Evolutionary conservation across 129 eudicot species (phyloP), one percentile per base, ranked within the genome.

Genomic region (Helianthus tuberosus): DNA sequence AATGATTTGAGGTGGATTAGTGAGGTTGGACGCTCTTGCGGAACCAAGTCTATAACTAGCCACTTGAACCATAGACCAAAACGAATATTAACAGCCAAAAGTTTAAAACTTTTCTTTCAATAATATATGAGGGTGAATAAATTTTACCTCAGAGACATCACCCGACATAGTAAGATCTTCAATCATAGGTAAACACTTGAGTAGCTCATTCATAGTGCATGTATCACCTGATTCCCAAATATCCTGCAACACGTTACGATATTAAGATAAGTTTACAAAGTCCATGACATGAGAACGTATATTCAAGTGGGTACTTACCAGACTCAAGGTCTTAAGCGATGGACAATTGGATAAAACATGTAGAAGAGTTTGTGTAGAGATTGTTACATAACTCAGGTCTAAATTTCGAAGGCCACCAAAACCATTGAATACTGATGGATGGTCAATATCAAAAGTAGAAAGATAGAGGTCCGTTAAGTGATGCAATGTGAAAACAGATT

Each of bases 381-480:
- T 14, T 0, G 12, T 9, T 68, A 68, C 62, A 14, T 29, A 20
- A 3, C 20, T 9, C 62, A 68, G 14, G 27, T 13, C 32, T 50
- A 68, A 48, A 5, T 16, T 20, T 44, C 41, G 17, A 25, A 68
- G 73, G 27, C 13, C 25, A 27, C 60, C 44, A 27, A 48, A 68
- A 27, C 73, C 73, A 68, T 14, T 25, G 61, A 49, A 7, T 67
- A 57, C 0, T 23, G 35, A 59, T 5, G 27, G 59, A 49, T 25
- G 25, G 60, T 68, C 0, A 68, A 68, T 3, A 23, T 68, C 13
- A 48, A 16, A 7, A 3, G n/a, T 6, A 2, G 7, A 1, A 15
- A 68, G 73, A 49, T 27, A 27, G 14, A 49, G 46, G 13, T 68
- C 60, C 10, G 73, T 68, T 68, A 68, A 48, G 25, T 68, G 73